phyloP scores from a whole-genome alignment of 1,284 basidiomycete genomes.

The Papiliotrema laurentii region DNA sequence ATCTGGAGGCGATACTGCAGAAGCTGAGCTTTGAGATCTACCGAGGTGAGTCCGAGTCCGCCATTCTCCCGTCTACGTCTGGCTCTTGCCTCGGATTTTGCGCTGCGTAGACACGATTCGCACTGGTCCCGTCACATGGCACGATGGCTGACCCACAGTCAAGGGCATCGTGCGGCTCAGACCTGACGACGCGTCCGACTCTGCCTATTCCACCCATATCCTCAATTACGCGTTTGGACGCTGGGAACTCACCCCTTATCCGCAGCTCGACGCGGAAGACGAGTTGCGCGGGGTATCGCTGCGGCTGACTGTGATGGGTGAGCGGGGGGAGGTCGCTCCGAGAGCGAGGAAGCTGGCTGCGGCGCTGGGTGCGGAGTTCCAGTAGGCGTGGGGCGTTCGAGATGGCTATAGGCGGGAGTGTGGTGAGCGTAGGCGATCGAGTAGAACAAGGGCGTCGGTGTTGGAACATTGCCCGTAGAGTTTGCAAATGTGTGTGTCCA shows the following conservation, averaged over 20 bases:
- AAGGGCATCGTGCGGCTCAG: conserved; percentile 72
- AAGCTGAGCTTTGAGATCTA: conserved; percentile 51
- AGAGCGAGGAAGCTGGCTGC: conserved; percentile 58
- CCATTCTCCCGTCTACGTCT: background rate
- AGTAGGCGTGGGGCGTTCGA: conserved; percentile 5
- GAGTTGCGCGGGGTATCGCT: conserved; percentile 49
- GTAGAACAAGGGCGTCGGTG: no score
- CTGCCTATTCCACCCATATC: conserved; percentile 52
- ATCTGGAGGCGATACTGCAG: conserved; percentile 33
- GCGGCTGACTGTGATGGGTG: conserved; percentile 78
- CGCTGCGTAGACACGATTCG: no score
- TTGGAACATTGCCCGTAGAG: no score
- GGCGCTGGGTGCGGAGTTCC: conserved; percentile 45
- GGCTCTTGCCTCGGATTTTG: no score
- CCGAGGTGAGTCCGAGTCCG: conserved; percentile 29
- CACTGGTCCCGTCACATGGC: no score
- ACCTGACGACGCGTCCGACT: conserved; percentile 6
- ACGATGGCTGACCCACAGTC: conserved; percentile 24
- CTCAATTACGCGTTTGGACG: conserved; percentile 89
- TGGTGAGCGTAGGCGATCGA: no score
- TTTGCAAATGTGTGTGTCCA: no score
- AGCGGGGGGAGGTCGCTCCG: conserved; percentile 68
- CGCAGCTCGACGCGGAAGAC: conserved; percentile 42
- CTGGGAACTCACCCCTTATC: conserved; percentile 59
- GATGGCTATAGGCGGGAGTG: no score